A percentile compares a stretch with the other conserved stretches of the same genome.
Conservation (phyloP, 2,329 filamentous ascomycete species). For the Endocalyx cinctus region DNA sequence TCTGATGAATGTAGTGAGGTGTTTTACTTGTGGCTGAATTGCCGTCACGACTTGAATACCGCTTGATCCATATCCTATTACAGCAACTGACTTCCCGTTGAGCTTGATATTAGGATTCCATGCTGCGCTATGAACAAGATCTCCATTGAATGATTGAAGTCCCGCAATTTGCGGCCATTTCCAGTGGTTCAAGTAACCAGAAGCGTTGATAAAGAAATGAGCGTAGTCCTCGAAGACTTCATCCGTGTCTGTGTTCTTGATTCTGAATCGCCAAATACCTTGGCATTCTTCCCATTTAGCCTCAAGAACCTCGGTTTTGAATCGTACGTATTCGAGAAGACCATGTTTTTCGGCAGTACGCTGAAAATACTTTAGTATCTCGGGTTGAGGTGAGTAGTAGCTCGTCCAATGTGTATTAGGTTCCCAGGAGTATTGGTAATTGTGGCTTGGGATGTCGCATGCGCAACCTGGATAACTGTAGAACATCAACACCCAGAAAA, state of each 20-base stretch:
- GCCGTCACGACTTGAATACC: slow-evolving; percentile 29
- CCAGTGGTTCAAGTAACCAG: slow-evolving; percentile 23
- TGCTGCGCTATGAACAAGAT: slow-evolving; percentile 24
- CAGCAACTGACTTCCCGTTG: slow-evolving; percentile 21
- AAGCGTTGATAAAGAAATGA: slow-evolving; percentile 27
- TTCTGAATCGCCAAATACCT: slow-evolving; percentile 13
- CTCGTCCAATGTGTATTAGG: slow-evolving; percentile 38
- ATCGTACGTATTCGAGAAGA: slow-evolving; percentile 8
- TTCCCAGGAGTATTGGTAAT: slow-evolving; percentile 47
- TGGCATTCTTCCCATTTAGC: slow-evolving; percentile 16
- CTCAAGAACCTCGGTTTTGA: slow-evolving; percentile 6
- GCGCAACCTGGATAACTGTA: slow-evolving; percentile 28
- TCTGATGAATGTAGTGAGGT: slow-evolving; percentile 25
- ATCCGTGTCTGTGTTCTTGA: slow-evolving; percentile 9
- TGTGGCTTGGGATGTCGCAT: slow-evolving; percentile 47
- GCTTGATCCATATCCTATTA: slow-evolving; percentile 27
- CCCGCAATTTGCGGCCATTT: slow-evolving; percentile 28
- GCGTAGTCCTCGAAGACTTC: slow-evolving; percentile 10
- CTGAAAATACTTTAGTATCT: slow-evolving; percentile 10
- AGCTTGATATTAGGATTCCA: slow-evolving; percentile 23
- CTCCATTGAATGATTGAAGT: slow-evolving; percentile 23
- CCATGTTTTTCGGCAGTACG: slow-evolving; percentile 8
- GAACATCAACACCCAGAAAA: neutral
- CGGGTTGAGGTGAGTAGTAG: slow-evolving; percentile 34
- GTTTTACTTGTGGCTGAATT: slow-evolving; percentile 13